These are phyloP conservation scores for Jamesozyma rosinii DNA, from an alignment of 805 yeast species.

Conservation along the genomic window DNA sequence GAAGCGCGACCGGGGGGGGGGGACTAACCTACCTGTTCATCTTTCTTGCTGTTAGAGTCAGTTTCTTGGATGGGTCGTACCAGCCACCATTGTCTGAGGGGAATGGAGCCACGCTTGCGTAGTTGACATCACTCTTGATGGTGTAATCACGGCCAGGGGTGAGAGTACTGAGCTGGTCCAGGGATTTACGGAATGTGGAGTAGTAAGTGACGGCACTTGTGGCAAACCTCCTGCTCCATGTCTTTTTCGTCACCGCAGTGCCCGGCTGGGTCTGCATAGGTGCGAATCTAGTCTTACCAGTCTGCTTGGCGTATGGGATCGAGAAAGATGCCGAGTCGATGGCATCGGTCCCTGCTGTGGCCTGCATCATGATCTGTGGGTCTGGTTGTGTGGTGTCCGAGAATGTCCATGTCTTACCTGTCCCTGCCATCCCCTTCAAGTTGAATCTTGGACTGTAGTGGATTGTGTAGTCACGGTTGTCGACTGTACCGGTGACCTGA, in stretches of 20 bases:
- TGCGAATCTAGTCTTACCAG: slow-evolving; percentile 71
- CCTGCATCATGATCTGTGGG: slow-evolving; percentile 28
- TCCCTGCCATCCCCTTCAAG: slow-evolving; percentile 66
- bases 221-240: slow-evolving; percentile 59
- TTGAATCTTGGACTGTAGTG: slow-evolving; percentile 62
- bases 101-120: slow-evolving; percentile 61
- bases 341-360: slow-evolving; percentile 34
- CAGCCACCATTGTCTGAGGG: slow-evolving; percentile 53
- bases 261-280: slow-evolving; percentile 93
- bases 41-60: slow-evolving; percentile 29
- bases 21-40: slow-evolving; percentile 13
- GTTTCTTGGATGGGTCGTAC: slow-evolving; percentile 53
- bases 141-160: slow-evolving; percentile 84
- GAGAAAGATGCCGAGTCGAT: slow-evolving; percentile 46
- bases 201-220: slow-evolving; percentile 61
- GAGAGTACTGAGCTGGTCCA: slow-evolving; percentile 47
- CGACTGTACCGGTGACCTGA: slow-evolving; percentile 48
- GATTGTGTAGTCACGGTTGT: slow-evolving; percentile 39
- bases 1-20: no score
- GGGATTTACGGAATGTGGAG: slow-evolving; percentile 33
- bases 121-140: slow-evolving; percentile 52
- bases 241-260: slow-evolving; percentile 50
- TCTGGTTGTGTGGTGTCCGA: slow-evolving; percentile 37
- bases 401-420: slow-evolving; percentile 39
- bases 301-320: slow-evolving; percentile 67